A percentile compares a stretch with the other conserved stretches of the same genome.
These are phyloP conservation scores for Zymoseptoria pseudotritici DNA, from an alignment of 2,329 filamentous ascomycete species.

Conservation along the genomic window DNA sequence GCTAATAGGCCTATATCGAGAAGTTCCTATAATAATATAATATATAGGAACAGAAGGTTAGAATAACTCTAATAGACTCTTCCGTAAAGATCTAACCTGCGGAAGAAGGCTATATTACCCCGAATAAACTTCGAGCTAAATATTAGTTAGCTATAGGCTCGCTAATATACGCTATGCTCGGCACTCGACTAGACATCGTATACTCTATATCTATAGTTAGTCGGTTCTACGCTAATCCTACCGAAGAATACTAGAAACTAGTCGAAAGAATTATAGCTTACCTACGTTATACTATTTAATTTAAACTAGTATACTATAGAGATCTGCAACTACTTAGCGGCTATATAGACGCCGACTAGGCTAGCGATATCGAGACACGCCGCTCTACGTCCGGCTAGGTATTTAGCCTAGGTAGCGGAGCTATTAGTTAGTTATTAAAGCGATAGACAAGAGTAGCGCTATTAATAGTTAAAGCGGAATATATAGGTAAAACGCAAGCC, in stretches of 20 bases:
- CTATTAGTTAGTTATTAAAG: conserved; percentile 19
- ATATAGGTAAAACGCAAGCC: conserved; percentile 15
- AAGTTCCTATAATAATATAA: conserved; percentile 14
- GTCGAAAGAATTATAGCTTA: conserved; percentile 7
- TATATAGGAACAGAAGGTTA: conserved; percentile 4
- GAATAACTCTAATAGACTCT: conserved; percentile 12
- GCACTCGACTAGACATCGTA: conserved; percentile 15
- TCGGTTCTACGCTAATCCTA: conserved; percentile 12
- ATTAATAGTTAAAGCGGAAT: conserved; percentile 21
- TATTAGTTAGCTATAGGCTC: no score
- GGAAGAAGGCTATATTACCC: no score
- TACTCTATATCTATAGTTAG: conserved; percentile 14
- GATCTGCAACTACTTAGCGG: conserved; percentile 10
- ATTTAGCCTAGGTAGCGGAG: conserved; percentile 13
- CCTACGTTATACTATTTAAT: conserved; percentile 4
- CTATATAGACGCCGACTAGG: conserved; percentile 20
- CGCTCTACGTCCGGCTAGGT: conserved; percentile 4
- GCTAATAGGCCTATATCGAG: conserved; percentile 20
- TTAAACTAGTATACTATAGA: conserved; percentile 6
- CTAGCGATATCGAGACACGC: conserved; percentile 9
- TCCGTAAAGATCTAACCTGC: conserved; percentile 3
- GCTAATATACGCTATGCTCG: not conserved
- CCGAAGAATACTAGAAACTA: conserved; percentile 7
- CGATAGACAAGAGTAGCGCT: conserved; percentile 14
- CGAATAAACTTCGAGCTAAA: no score